Evolutionary conservation across 1,284 basidiomycete genomes (phyloP).

Genomic region (Ganoderma lucidum): DNA sequence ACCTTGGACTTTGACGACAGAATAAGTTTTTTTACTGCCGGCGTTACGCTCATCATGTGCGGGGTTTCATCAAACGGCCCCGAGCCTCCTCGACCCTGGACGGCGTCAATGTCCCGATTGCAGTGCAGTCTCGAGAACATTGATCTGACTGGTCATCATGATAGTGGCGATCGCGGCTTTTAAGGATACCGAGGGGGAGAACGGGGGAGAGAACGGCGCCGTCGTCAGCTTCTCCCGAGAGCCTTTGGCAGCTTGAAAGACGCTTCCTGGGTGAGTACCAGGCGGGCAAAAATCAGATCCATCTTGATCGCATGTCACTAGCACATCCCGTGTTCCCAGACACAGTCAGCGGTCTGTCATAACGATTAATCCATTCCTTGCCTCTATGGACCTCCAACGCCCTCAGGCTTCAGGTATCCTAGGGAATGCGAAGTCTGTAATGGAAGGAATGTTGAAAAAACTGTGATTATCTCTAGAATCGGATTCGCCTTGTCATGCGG

Average conservation of each 20-base stretch:
- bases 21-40: not conserved
- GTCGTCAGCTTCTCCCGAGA: constrained; percentile 7
- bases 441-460: not conserved
- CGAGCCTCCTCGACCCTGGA: not conserved
- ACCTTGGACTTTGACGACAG: not conserved
- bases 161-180: constrained; percentile 4
- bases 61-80: not conserved
- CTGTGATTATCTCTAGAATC: not conserved
- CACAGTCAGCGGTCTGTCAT: not conserved
- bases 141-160: not conserved
- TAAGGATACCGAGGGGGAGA: not conserved
- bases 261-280: not conserved
- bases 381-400: not conserved
- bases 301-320: constrained; percentile 14
- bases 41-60: not conserved
- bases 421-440: not conserved
- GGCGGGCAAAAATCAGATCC: constrained; percentile 14
- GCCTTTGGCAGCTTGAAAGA: not conserved
- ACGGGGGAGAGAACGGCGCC: not conserved
- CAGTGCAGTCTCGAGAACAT: not conserved
- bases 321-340: not conserved
- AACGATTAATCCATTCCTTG: not conserved
- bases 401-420: not conserved
- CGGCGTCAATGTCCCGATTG: constrained; percentile 1
- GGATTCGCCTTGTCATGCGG: not conserved